These are phyloP conservation scores for Uromyces viciae-fabae DNA, from an alignment of 1,284 basidiomycete genomes.

Conservation along the genomic window DNA sequence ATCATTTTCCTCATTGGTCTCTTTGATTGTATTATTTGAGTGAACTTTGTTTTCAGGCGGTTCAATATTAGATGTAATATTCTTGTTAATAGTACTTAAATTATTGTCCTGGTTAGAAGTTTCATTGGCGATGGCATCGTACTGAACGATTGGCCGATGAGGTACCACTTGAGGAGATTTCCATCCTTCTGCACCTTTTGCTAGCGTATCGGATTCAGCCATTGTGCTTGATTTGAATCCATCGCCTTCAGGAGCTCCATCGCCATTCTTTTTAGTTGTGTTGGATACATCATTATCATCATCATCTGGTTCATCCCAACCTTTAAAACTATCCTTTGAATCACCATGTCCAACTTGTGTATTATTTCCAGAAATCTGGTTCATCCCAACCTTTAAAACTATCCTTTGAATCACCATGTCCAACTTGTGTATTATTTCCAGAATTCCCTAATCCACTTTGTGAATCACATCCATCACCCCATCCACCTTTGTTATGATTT, in stretches of 20 bases:
- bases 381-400: background rate
- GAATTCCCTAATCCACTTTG: too few relatives aligned
- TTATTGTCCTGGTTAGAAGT: background rate
- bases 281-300: background rate
- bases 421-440: too few relatives aligned
- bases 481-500: background rate
- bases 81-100: too few relatives aligned
- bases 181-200: background rate
- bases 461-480: background rate
- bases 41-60: too few relatives aligned
- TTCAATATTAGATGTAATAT: too few relatives aligned
- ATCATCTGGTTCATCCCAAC: background rate
- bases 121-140: background rate
- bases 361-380: too few relatives aligned
- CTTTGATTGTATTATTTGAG: too few relatives aligned
- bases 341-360: too few relatives aligned
- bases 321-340: background rate
- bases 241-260: background rate
- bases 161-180: background rate
- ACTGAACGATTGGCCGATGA: background rate
- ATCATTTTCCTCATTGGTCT: too few relatives aligned
- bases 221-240: background rate
- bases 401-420: too few relatives aligned
- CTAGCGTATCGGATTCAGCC: background rate
- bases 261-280: too few relatives aligned